These are phyloP conservation scores for Gleditsia sinensis DNA, from an alignment of 306 rosid species.

Conservation along the genomic window DNA sequence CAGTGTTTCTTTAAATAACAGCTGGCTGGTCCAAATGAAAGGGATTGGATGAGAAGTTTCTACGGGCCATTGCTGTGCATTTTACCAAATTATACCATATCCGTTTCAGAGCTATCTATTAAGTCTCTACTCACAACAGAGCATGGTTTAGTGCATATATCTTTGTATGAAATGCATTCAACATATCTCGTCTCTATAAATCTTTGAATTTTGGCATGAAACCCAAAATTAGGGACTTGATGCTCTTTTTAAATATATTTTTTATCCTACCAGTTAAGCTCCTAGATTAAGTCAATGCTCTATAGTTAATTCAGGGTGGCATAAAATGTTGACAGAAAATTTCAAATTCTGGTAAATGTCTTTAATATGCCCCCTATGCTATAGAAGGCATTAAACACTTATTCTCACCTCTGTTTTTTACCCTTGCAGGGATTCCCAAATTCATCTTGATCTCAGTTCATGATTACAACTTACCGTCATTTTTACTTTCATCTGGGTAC, in stretches of 20 bases:
- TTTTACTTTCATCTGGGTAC: slow-evolving; percentile 82
- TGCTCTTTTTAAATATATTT: not conserved
- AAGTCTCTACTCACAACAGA: not conserved
- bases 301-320: not conserved
- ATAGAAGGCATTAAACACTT: slow-evolving; percentile 1
- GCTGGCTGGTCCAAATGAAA: not conserved
- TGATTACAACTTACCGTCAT: slow-evolving; percentile 84
- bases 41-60: slow-evolving; percentile 9
- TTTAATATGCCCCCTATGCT: not conserved
- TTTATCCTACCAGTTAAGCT: not conserved
- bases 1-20: no score
- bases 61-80: not conserved
- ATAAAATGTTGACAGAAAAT: not conserved
- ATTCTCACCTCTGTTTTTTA: not conserved
- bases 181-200: not conserved
- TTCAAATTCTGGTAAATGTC: not conserved
- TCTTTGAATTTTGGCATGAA: slow-evolving; percentile 1
- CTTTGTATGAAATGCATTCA: not conserved
- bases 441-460: slow-evolving; percentile 90
- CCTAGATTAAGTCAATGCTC: not conserved
- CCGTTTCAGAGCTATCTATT: not conserved
- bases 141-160: slow-evolving; percentile 5
- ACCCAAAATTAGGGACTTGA: not conserved
- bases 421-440: slow-evolving; percentile 82
- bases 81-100: not conserved